Evolutionary conservation across 2,329 filamentous ascomycete species (phyloP).

Genomic region (Waltergamsia citrina): DNA sequence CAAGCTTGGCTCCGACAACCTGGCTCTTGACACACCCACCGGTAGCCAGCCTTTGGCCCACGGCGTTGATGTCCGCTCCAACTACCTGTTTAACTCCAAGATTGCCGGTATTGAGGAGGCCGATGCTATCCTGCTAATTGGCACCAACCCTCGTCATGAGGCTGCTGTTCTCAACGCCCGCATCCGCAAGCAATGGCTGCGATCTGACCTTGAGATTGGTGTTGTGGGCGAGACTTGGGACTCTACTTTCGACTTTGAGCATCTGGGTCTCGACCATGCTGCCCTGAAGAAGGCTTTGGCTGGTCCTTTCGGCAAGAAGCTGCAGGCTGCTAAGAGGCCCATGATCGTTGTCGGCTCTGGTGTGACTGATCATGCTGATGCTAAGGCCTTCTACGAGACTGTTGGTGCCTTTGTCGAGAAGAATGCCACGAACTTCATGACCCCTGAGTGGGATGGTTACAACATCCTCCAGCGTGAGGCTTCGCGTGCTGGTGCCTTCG

Average conservation of each 20-base stretch:
- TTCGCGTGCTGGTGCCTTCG: slow-evolving; percentile 86
- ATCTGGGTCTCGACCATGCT: slow-evolving; percentile 70
- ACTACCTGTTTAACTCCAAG: slow-evolving; percentile 93
- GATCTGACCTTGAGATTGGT: slow-evolving; percentile 87
- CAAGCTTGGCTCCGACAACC: slow-evolving; percentile 90
- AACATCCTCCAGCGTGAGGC: slow-evolving; percentile 92
- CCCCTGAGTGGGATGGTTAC: slow-evolving; percentile 91
- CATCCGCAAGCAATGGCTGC: slow-evolving; percentile 95
- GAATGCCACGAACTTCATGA: slow-evolving; percentile 80
- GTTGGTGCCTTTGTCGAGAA: slow-evolving; percentile 89
- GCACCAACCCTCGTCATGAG: slow-evolving; percentile 92
- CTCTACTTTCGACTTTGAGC: slow-evolving; percentile 91
- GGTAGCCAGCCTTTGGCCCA: slow-evolving; percentile 81
- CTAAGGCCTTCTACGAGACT: slow-evolving; percentile 87
- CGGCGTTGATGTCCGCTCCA: slow-evolving; percentile 86
- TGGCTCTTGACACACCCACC: slow-evolving; percentile 81
- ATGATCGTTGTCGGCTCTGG: slow-evolving; percentile 96
- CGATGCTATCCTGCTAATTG: slow-evolving; percentile 83
- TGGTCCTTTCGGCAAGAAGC: slow-evolving; percentile 87
- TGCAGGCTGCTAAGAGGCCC: slow-evolving; percentile 76
- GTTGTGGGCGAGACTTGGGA: slow-evolving; percentile 86
- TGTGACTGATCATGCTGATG: slow-evolving; percentile 82
- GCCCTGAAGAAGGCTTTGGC: slow-evolving; percentile 78
- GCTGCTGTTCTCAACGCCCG: slow-evolving; percentile 91
- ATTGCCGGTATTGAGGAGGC: slow-evolving; percentile 92